These are phyloP conservation scores for Cladophialophora psammophila DNA, from an alignment of 2,329 filamentous ascomycete species.

Conservation along the genomic window DNA sequence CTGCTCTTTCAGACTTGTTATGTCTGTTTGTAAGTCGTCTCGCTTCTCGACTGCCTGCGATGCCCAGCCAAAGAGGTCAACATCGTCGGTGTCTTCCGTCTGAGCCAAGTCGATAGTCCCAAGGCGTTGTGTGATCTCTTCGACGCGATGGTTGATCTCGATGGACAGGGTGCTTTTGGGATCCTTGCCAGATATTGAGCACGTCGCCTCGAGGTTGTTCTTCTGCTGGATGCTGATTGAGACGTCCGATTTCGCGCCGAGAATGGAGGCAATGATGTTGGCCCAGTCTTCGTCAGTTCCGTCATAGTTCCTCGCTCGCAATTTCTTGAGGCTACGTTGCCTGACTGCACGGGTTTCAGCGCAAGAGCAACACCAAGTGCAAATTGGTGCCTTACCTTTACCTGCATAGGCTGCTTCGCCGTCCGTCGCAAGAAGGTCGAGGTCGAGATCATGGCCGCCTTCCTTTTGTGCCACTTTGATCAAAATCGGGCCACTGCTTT, in stretches of 20 bases:
- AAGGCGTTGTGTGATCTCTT: constrained; percentile 63
- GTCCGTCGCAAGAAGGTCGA: constrained; percentile 66
- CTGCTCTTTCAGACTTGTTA: constrained; percentile 52
- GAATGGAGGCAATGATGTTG: constrained; percentile 46
- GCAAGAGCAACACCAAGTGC: not conserved
- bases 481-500: constrained; percentile 49
- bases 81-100: constrained; percentile 60
- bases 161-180: constrained; percentile 47
- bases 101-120: constrained; percentile 61
- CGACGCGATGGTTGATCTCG: constrained; percentile 52
- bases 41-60: constrained; percentile 56
- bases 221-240: constrained; percentile 20
- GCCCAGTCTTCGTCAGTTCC: constrained; percentile 54
- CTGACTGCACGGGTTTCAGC: constrained; percentile 45
- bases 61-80: constrained; percentile 66
- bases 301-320: constrained; percentile 54
- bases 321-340: constrained; percentile 46
- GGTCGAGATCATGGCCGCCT: constrained; percentile 52
- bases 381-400: constrained; percentile 47
- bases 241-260: constrained; percentile 38
- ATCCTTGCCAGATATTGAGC: constrained; percentile 39
- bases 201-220: constrained; percentile 33
- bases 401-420: constrained; percentile 62
- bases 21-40: constrained; percentile 50
- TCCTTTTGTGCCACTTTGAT: constrained; percentile 55